Conservation (phyloP, 2,329 filamentous ascomycete species). For the Colletotrichum sp. region DNA sequence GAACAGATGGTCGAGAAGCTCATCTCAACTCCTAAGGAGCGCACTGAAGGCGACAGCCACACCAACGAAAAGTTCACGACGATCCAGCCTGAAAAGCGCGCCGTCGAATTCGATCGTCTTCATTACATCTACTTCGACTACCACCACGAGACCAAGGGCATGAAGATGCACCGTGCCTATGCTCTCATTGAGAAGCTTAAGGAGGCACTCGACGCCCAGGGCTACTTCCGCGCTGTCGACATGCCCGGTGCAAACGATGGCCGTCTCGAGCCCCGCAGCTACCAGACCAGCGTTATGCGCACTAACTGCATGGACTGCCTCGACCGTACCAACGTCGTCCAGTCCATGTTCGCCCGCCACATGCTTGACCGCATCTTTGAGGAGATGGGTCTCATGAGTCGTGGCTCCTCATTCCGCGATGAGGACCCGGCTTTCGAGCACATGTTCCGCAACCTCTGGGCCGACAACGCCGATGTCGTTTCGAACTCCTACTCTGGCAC, state of each 20-base stretch:
- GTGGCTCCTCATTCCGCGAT: conserved; percentile 76
- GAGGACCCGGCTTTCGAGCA: conserved; percentile 85
- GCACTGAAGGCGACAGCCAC: conserved; percentile 65
- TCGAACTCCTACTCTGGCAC: conserved; percentile 94
- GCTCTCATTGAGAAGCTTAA: conserved; percentile 83
- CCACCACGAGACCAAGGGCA: conserved; percentile 94
- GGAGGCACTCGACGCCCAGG: conserved; percentile 76
- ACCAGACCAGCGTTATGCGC: conserved; percentile 88
- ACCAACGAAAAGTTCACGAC: conserved; percentile 83
- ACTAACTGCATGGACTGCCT: conserved; percentile 99
- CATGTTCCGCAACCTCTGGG: conserved; percentile 97
- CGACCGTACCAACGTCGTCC: conserved; percentile 96
- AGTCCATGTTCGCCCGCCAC: conserved; percentile 94
- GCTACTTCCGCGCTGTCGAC: conserved; percentile 93
- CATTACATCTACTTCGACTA: conserved; percentile 99
- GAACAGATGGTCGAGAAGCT: conserved; percentile 86
- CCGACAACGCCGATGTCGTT: conserved; percentile 96
- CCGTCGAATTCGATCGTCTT: conserved; percentile 75
- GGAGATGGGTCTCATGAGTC: conserved; percentile 79
- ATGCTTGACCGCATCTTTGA: conserved; percentile 87
- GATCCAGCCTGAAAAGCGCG: conserved; percentile 68
- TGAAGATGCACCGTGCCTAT: conserved; percentile 91
- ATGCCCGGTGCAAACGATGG: conserved; percentile 75
- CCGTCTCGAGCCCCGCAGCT: conserved; percentile 77
- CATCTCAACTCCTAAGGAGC: conserved; percentile 71